Conservation (phyloP, 768 basidiomycete genomes). For the Termitomyces sp. region DNA sequence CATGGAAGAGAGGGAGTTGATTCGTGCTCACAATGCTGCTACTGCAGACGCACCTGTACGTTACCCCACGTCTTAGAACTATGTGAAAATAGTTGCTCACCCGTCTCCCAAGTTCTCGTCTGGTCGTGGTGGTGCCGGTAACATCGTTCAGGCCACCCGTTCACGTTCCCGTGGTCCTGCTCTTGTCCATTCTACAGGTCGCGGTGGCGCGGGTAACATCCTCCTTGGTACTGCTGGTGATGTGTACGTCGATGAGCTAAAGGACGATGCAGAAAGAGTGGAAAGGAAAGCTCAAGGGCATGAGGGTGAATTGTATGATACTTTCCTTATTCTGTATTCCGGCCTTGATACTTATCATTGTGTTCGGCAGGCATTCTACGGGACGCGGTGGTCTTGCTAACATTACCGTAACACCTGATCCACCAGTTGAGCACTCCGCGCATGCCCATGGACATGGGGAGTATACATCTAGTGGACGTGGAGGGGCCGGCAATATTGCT, state of each 20-base stretch:
- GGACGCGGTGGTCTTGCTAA: slow-evolving; percentile 73
- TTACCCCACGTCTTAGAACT: slow-evolving; percentile 1
- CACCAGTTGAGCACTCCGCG: slow-evolving; percentile 32
- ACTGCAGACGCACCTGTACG: slow-evolving; percentile 36
- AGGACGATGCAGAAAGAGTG: slow-evolving; percentile 1
- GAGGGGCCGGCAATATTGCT: slow-evolving; percentile 60
- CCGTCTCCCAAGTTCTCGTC: slow-evolving; percentile 43
- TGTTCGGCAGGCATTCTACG: slow-evolving; percentile 52
- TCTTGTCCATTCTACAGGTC: slow-evolving; percentile 49
- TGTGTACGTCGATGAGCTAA: not conserved
- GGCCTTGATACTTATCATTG: slow-evolving; percentile 3
- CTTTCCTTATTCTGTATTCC: not conserved
- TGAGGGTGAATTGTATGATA: not conserved
- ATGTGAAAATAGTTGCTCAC: not conserved
- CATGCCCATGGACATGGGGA: slow-evolving; percentile 23
- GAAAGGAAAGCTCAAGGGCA: slow-evolving; percentile 5
- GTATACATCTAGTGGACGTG: slow-evolving; percentile 51
- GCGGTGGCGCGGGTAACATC: slow-evolving; percentile 67
- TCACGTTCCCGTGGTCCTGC: slow-evolving; percentile 49
- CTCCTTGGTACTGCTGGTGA: slow-evolving; percentile 2
- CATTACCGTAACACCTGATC: slow-evolving; percentile 38
- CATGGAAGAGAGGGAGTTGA: slow-evolving; percentile 36
- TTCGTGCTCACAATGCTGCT: slow-evolving; percentile 32
- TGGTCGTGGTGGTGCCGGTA: slow-evolving; percentile 67
- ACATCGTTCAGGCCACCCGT: slow-evolving; percentile 44